These are phyloP conservation scores for Xylaria curta DNA, from an alignment of 495 filamentous ascomycete genomes.

Conservation along the genomic window DNA sequence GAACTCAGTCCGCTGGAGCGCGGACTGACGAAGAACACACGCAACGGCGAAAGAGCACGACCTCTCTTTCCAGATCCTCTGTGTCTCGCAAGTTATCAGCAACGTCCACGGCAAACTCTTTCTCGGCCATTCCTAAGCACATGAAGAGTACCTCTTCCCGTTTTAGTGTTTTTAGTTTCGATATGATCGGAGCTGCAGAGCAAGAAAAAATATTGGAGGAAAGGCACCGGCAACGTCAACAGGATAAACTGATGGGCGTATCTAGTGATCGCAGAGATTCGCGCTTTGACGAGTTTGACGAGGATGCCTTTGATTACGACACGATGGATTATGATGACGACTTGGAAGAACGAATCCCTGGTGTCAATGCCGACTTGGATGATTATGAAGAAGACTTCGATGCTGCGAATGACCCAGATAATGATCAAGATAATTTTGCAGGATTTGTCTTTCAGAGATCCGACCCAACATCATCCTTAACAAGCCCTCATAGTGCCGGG, in stretches of 20 bases:
- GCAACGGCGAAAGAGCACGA: constrained; percentile 47
- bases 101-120: constrained; percentile 48
- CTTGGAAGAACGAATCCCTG: constrained; percentile 78
- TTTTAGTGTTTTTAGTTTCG: constrained; percentile 96
- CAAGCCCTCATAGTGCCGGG: constrained; percentile 53
- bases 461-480: constrained; percentile 54
- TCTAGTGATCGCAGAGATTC: constrained; percentile 42
- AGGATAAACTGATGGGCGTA: constrained; percentile 55
- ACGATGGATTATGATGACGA: constrained; percentile 73
- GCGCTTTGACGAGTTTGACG: constrained; percentile 68
- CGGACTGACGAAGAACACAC: constrained; percentile 31
- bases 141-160: constrained; percentile 86
- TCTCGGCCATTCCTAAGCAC: constrained; percentile 69
- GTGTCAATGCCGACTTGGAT: constrained; percentile 72
- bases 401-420: constrained; percentile 46
- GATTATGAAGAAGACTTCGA: constrained; percentile 48
- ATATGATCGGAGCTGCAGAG: constrained; percentile 81
- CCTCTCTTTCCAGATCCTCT: constrained; percentile 38
- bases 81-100: constrained; percentile 49
- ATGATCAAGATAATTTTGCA: constrained; percentile 60
- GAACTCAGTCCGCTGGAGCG: constrained; percentile 18
- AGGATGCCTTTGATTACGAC: constrained; percentile 71
- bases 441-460: constrained; percentile 61
- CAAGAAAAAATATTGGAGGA: constrained; percentile 88
- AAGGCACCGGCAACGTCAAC: constrained; percentile 75